Conservation (phyloP, 192 early-diverging fungal genomes). For the Jimgerdemannia flammicorona region DNA sequence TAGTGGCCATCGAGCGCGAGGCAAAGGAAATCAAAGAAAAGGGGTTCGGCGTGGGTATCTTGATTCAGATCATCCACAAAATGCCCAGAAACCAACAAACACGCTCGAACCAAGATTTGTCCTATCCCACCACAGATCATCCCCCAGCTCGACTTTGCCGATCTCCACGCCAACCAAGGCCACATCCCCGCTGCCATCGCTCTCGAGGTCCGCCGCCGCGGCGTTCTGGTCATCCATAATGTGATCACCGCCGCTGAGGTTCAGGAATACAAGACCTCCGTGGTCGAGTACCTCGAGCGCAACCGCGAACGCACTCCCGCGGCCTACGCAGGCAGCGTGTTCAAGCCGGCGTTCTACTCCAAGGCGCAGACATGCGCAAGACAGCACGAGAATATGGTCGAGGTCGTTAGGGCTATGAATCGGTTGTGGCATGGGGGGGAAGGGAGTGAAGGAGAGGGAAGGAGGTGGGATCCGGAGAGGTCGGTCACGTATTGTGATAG, state of each 20-base stretch:
- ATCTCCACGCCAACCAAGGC: constrained; percentile 11
- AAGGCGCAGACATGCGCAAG: constrained; percentile 12
- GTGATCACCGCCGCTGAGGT: constrained; percentile 12
- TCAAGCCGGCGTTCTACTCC: constrained; percentile 21
- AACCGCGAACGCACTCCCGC: constrained; percentile 1
- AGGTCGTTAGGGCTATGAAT: constrained; percentile 15
- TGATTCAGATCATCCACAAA: no score
- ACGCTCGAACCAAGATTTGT: no score
- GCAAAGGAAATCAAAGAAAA: no score
- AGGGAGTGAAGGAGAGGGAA: not conserved
- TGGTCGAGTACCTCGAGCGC: constrained; percentile 10
- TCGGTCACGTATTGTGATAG: no score
- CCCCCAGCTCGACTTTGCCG: not conserved
- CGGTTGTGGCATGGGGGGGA: constrained; percentile 17
- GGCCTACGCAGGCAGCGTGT: constrained; percentile 4
- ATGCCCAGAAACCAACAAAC: no score
- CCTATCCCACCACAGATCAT: no score
- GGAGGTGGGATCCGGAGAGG: no score
- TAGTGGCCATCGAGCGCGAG: no score
- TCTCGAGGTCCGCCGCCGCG: constrained; percentile 9
- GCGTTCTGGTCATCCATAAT: constrained; percentile 17
- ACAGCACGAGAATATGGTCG: constrained; percentile 14
- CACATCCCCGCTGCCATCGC: constrained; percentile 9
- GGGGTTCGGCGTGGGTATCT: no score
- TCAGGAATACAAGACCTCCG: constrained; percentile 16